Conservation (phyloP, 2,329 filamentous ascomycete genomes). For the Chalaropsis ovoidea region DNA sequence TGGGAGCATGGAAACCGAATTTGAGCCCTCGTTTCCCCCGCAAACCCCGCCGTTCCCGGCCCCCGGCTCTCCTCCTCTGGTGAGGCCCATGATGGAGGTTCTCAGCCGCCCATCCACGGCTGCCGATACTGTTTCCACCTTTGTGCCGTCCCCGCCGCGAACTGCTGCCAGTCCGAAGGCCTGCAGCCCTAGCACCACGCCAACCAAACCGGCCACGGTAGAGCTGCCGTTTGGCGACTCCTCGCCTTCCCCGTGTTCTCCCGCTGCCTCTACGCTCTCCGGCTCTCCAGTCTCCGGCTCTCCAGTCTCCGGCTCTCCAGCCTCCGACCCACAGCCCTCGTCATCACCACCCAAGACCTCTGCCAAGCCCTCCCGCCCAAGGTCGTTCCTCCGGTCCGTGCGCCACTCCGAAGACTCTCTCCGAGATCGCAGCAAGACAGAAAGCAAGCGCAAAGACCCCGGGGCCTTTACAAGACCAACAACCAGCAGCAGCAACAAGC, state of each 20-base stretch:
- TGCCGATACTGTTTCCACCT: slow-evolving; percentile 16
- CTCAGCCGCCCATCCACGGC: slow-evolving; percentile 15
- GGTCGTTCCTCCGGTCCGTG: slow-evolving; percentile 14
- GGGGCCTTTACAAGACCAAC: not conserved
- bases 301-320: not conserved
- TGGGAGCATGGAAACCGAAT: slow-evolving; percentile 19
- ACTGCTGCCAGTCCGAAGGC: not conserved
- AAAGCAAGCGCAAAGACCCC: slow-evolving; percentile 9
- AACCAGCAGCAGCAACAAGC: not conserved
- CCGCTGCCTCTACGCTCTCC: not conserved
- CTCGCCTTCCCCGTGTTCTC: not conserved
- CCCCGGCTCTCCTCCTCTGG: not conserved
- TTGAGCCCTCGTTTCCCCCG: slow-evolving; percentile 16
- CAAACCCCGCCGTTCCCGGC: not conserved
- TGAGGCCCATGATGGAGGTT: slow-evolving; percentile 21
- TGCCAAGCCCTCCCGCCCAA: slow-evolving; percentile 12
- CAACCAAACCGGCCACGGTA: not conserved
- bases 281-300: not conserved
- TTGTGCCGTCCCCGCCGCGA: slow-evolving; percentile 10
- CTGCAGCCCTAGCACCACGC: slow-evolving; percentile 10
- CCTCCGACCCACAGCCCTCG: slow-evolving; percentile 5
- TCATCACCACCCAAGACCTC: slow-evolving; percentile 3
- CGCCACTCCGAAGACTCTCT: slow-evolving; percentile 13
- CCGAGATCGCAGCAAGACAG: slow-evolving; percentile 13
- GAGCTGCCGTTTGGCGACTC: not conserved